Base-by-base conservation (phyloP, 1,139 yeast species). In the Lodderomyces orthopsilosis region DNA sequence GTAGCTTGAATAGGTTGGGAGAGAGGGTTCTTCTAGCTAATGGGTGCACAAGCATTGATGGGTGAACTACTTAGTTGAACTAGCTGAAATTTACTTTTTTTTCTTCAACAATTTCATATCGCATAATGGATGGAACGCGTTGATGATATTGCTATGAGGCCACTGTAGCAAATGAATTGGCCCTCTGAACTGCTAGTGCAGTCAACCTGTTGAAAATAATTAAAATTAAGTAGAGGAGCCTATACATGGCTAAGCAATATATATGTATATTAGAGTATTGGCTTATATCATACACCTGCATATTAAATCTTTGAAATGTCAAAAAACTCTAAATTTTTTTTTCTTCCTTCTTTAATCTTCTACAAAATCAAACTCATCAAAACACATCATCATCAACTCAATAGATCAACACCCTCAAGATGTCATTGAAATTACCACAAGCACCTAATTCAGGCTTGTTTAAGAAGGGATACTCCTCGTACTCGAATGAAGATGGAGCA, bases 381-480 rank as follows among this genome's bases (percentile, higher is more conserved):
- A 22, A 22, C 9, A 22, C 24, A 6, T 22, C 9, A 26, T 12
- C 27, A 24, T 17, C 34, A 6, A 30, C 9, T 30, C 18, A 14
- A 10, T 30, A 15, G 21, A 14, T n/a, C n/a, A n/a, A n/a, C 15
- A 27, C 38, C 42, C 15, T 37, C 26, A 24, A 38, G 23, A 91
- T 91, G 97, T 88, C 97, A 42, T 75, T 93, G 51, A 86, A 88
- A 67, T 74, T 93, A 51, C 98, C 98, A 40, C 84, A 82, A 57
- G 96, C 95, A 46, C 98, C 98, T 42, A 88, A 88, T 54, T 77
- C 96, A 35, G 96, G 96, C 50, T 77, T 93, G 41, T 93, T 93
- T 74, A 94, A 93, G 63, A 96, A 88, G 63, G 98, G 98, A n/a
- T 91, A 90, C 67, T 90, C 86, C 62, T 80, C 91, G 34, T 85